A percentile compares a stretch with the other conserved stretches of the same genome.
Conservation (phyloP, 306 rosid genomes). For the Prunus mira region DNA sequence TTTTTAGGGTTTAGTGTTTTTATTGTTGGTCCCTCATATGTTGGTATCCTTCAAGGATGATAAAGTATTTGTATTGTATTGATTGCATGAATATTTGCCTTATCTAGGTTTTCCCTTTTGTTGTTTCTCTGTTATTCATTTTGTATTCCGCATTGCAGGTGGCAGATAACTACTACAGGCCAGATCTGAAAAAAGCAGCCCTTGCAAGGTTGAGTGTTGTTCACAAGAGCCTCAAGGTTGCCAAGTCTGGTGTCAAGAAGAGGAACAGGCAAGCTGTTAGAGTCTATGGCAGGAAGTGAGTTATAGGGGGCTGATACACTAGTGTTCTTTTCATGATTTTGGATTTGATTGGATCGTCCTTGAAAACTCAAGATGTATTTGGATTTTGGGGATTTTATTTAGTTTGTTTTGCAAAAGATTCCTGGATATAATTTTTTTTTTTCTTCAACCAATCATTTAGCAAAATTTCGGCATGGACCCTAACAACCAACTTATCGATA, state of each 20-base stretch:
- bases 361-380: not conserved
- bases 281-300: conserved; percentile 36
- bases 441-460: too few species aligned
- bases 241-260: conserved; percentile 93
- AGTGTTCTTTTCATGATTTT: conserved; percentile 10
- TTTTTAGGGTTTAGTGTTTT: not conserved
- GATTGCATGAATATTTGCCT: not conserved
- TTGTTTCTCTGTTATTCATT: not conserved
- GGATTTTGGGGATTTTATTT: not conserved
- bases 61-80: not conserved
- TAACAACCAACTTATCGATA: too few species aligned
- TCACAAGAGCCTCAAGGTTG: conserved; percentile 76
- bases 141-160: conserved; percentile 38
- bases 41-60: not conserved
- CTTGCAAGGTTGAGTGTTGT: conserved; percentile 92
- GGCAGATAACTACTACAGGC: conserved; percentile 68
- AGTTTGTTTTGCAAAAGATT: not conserved
- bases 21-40: not conserved
- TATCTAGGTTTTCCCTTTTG: not conserved
- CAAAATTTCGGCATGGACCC: not conserved
- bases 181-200: conserved; percentile 81
- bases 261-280: conserved; percentile 73
- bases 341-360: not conserved
- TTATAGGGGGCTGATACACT: conserved; percentile 1
- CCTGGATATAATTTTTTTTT: not conserved